phyloP scores from a whole-genome alignment of 305 asterid species.

The Salvia sclarea region DNA sequence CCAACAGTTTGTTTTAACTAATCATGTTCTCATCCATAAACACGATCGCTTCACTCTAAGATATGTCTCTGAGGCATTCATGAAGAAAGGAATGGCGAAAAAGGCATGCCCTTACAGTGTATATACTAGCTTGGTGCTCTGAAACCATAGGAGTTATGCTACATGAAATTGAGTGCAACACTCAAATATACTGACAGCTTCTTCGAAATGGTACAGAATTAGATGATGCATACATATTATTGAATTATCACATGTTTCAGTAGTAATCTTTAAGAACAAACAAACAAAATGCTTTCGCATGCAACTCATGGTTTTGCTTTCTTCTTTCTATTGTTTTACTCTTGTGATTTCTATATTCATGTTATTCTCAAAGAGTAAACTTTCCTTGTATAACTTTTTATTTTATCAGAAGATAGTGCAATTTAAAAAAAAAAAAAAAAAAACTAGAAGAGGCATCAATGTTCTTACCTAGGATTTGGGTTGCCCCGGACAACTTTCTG shows the following conservation, averaged over 20 bases:
- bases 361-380: neutral
- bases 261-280: no score
- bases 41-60: neutral
- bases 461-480: conserved; percentile 89
- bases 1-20: neutral
- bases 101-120: neutral
- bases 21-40: neutral
- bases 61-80: neutral
- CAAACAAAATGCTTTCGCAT: neutral
- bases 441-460: conserved; percentile 16
- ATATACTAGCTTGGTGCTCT: neutral
- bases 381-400: neutral
- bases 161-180: neutral
- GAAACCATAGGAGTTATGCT: neutral
- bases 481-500: conserved; percentile 98
- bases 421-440: no score
- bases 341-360: neutral
- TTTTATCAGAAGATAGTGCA: conserved; percentile 24
- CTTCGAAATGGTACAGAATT: neutral
- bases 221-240: neutral
- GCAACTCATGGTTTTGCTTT: conserved; percentile 1
- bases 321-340: neutral
- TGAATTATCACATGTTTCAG: neutral
- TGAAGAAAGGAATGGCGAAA: neutral
- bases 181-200: neutral